Conservation (phyloP, 1,284 basidiomycete genomes). For the Cryptococcus amylolentus region DNA sequence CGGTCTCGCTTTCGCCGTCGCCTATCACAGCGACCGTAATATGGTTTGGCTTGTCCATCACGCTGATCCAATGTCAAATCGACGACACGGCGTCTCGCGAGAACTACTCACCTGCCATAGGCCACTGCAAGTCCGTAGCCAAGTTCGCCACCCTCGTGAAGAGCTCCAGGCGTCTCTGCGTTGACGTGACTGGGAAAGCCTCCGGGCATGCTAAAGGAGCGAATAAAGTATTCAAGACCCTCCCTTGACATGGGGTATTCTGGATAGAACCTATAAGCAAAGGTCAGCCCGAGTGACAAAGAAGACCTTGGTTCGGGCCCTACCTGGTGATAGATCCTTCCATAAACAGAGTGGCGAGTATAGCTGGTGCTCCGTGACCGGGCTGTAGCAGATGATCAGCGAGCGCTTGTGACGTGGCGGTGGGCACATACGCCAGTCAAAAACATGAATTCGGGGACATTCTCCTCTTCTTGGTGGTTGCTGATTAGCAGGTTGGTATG, state of each 20-base stretch:
- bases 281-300: neutral
- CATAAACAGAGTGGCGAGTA: slow-evolving; percentile 74
- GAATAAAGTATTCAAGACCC: slow-evolving; percentile 58
- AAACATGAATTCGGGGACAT: slow-evolving; percentile 57
- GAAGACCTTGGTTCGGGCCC: neutral
- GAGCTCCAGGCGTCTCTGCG: slow-evolving; percentile 66
- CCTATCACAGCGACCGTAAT: slow-evolving; percentile 75
- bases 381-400: slow-evolving; percentile 49
- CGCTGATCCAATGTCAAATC: slow-evolving; percentile 14
- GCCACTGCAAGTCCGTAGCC: slow-evolving; percentile 80
- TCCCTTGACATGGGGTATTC: slow-evolving; percentile 62
- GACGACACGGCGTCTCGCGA: neutral
- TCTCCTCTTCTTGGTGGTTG: slow-evolving; percentile 50
- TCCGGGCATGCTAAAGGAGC: slow-evolving; percentile 52
- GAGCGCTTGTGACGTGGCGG: neutral
- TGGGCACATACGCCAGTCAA: slow-evolving; percentile 53
- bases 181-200: slow-evolving; percentile 55
- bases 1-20: slow-evolving; percentile 83
- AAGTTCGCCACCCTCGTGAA: slow-evolving; percentile 88
- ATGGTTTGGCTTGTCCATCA: slow-evolving; percentile 85
- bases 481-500: slow-evolving; percentile 70
- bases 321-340: slow-evolving; percentile 66
- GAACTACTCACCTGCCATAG: slow-evolving; percentile 56
- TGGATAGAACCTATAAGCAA: slow-evolving; percentile 58
- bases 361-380: slow-evolving; percentile 76